These are phyloP conservation scores for Trifolium pratense DNA, from an alignment of 306 rosid species.

Conservation along the genomic window DNA sequence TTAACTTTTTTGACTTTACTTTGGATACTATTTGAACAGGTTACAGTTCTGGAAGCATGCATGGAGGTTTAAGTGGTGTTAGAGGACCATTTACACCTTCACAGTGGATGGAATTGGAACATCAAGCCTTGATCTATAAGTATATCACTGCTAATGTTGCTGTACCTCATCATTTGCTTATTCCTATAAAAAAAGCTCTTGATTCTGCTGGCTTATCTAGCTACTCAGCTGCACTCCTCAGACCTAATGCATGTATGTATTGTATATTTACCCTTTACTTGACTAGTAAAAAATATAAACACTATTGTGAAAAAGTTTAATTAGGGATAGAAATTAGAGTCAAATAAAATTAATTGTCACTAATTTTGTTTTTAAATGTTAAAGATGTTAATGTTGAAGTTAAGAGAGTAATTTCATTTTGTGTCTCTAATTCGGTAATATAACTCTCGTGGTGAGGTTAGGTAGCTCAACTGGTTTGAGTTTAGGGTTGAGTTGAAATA, in stretches of 20 bases:
- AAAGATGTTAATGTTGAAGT: neutral
- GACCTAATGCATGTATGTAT: constrained; percentile 70
- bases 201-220: constrained; percentile 69
- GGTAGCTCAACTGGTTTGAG: too few relatives aligned
- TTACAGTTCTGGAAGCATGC: constrained; percentile 62
- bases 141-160: constrained; percentile 78
- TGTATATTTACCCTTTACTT: neutral
- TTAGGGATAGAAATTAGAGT: neutral
- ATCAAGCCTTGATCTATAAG: constrained; percentile 96
- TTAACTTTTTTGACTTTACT: neutral
- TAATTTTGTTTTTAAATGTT: neutral
- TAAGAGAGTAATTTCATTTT: neutral
- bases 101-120: constrained; percentile 97
- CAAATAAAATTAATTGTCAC: neutral
- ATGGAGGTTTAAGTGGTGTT: constrained; percentile 52
- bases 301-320: neutral
- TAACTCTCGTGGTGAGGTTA: too few relatives aligned
- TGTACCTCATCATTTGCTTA: constrained; percentile 79
- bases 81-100: constrained; percentile 85
- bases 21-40: constrained; percentile 45
- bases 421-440: neutral
- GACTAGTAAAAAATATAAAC: neutral
- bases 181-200: constrained; percentile 81
- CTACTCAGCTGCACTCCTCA: constrained; percentile 60
- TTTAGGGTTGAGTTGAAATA: too few relatives aligned